Evolutionary conservation across 805 yeast species (phyloP).

Genomic region (Kregervanrija fluxuum): DNA sequence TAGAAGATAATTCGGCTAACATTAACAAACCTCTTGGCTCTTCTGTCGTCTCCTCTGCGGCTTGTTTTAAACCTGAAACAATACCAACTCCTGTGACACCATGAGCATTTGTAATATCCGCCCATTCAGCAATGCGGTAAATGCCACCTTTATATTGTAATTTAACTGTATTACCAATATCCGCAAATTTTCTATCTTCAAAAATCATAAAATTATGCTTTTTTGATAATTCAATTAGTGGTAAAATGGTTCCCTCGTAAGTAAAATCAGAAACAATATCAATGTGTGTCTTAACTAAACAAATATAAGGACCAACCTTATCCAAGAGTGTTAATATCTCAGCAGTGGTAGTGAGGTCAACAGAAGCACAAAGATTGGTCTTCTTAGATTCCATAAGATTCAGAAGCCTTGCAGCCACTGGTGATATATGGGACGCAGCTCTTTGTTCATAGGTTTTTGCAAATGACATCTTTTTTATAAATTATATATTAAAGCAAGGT

Average conservation of each 20-base stretch:
- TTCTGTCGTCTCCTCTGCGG: conserved; percentile 57
- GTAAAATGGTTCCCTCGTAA: conserved; percentile 69
- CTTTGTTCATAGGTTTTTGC: conserved; percentile 51
- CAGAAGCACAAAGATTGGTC: conserved; percentile 89
- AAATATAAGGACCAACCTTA: conserved; percentile 81
- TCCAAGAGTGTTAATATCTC: conserved; percentile 73
- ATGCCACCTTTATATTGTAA: conserved; percentile 89
- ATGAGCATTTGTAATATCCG: conserved; percentile 96
- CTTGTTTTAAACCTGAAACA: conserved; percentile 80
- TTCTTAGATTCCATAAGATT: conserved; percentile 70
- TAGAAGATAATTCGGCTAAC: conserved; percentile 93
- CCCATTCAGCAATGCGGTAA: conserved; percentile 85
- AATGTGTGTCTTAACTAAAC: conserved; percentile 89
- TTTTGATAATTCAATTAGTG: conserved; percentile 62
- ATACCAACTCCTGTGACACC: conserved; percentile 96
- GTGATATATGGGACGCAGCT: conserved; percentile 64
- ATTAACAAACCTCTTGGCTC: conserved; percentile 88
- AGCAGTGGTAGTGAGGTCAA: conserved; percentile 75
- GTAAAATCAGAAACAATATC: conserved; percentile 89
- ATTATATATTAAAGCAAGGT: no score
- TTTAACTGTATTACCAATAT: conserved; percentile 95
- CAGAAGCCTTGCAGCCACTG: conserved; percentile 72
- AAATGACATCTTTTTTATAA: conserved; percentile 1
- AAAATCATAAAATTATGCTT: conserved; percentile 87
- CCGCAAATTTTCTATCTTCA: conserved; percentile 98